Evolutionary conservation across 768 basidiomycete genomes (phyloP).

Genomic region (Xerocomellus intermedius): DNA sequence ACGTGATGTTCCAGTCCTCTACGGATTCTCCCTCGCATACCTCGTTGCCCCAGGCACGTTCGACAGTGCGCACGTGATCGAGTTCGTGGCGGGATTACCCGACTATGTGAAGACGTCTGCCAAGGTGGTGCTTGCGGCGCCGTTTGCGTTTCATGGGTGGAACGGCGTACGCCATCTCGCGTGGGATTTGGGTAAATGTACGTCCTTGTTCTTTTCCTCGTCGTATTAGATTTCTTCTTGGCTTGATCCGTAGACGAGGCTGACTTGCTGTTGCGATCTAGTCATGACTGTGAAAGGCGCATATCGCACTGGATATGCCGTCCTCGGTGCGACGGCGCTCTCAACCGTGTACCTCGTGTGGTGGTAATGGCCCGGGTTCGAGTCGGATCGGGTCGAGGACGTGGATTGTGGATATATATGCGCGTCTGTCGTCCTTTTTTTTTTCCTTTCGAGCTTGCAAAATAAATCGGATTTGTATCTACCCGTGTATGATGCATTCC

Average conservation of each 20-base stretch:
- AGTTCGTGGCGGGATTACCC: constrained; percentile 68
- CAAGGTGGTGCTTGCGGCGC: constrained; percentile 78
- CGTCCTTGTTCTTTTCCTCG: constrained; percentile 33
- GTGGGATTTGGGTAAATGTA: constrained; percentile 91
- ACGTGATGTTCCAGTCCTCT: constrained; percentile 57
- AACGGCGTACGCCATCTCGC: constrained; percentile 89
- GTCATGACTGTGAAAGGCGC: constrained; percentile 79
- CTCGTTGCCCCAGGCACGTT: constrained; percentile 79
- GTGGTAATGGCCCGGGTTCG: constrained; percentile 33
- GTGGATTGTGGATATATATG: neutral
- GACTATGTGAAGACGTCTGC: constrained; percentile 71
- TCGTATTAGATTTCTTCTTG: neutral
- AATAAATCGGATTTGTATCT: neutral
- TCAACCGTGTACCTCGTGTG: constrained; percentile 64
- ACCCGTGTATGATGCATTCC: neutral
- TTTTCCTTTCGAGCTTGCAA: neutral
- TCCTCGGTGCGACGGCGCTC: constrained; percentile 74
- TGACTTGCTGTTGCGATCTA: constrained; percentile 28
- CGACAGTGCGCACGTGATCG: constrained; percentile 75
- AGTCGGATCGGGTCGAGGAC: constrained; percentile 29
- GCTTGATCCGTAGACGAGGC: neutral
- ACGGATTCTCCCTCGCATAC: constrained; percentile 85
- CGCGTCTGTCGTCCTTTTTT: neutral
- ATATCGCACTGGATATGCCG: constrained; percentile 80
- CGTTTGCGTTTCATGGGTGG: constrained; percentile 87